Evolutionary conservation across 768 basidiomycete genomes (phyloP), one percentile per base, ranked within the genome.

Genomic region (Naganishia randhawae): DNA sequence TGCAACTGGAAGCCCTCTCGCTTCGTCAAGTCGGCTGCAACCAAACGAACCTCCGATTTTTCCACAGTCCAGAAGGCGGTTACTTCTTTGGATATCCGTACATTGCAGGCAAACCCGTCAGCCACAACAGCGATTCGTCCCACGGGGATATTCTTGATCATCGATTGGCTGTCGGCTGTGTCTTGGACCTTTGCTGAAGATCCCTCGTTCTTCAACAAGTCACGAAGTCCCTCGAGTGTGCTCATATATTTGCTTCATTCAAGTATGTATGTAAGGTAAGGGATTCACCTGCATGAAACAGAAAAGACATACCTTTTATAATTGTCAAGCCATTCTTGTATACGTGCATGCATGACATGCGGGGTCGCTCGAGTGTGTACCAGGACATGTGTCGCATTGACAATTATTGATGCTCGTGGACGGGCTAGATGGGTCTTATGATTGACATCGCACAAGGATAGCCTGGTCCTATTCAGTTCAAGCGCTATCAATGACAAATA

Each of bases 241-340:
- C 14, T 35, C 57, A 39, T 39, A 25, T 61, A 61, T 61, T 61
- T 61, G 25, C 57, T 61, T 22, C 37, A 61, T 33, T 14, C 5
- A 25, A 25, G 2, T 1, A 6, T 22, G 7, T 1, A 61, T 17
- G 22, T 35, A 3, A 55, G 29, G 2, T 22, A 10, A 55, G 3
- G 10, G 16, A 35, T 7, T 17, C 6, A 42, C 37, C 37, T 39
- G 16, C 22, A n/a, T 27, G 11, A 19, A 1, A 42, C 27, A n/a
- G 37, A 13, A 61, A 3, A 13, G 7, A 35, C 39, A 39, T 41
- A 61, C 57, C 57, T 61, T 42, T 41, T 61, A 29, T 61, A 61
- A 41, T 37, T 39, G 32, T 61, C 57, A 35, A 61, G 57, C 57
- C 57, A 61, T 61, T 61, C 37, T 25, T 61, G 57, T 31, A 61